Conservation (phyloP, 768 basidiomycete species). For the Pulveroboletus sp. region DNA sequence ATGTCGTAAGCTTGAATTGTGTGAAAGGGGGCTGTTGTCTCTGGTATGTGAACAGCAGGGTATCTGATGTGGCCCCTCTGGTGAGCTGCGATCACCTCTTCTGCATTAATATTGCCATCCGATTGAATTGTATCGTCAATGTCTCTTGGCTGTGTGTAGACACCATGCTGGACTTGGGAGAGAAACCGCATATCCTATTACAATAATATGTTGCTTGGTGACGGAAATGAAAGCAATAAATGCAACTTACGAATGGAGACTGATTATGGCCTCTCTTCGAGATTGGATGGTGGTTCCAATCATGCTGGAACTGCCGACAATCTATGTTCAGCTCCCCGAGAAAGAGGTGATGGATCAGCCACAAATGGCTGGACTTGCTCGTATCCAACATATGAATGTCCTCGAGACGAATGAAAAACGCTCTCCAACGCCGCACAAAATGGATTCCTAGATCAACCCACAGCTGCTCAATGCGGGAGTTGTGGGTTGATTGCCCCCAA, state of each 20-base stretch:
- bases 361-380: conserved; percentile 34
- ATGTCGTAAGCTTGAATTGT: background rate
- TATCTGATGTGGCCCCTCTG: background rate
- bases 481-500: conserved; percentile 37
- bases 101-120: no score
- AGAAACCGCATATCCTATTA: conserved; percentile 7
- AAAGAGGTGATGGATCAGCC: conserved; percentile 43
- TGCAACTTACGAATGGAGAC: background rate
- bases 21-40: background rate
- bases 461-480: conserved; percentile 41
- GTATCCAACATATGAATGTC: conserved; percentile 33
- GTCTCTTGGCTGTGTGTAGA: no score
- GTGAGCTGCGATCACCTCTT: background rate
- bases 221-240: no score
- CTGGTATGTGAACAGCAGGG: background rate
- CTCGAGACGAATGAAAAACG: conserved; percentile 40
- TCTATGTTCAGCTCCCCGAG: conserved; percentile 37
- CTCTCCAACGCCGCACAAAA: conserved; percentile 39
- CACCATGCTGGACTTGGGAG: background rate
- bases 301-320: conserved; percentile 30
- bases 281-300: conserved; percentile 42
- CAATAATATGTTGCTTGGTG: background rate
- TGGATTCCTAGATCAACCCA: conserved; percentile 42
- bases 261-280: conserved; percentile 1
- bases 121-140: no score